phyloP scores from a whole-genome alignment of 1,284 basidiomycete species.

The Boletus mariae region DNA sequence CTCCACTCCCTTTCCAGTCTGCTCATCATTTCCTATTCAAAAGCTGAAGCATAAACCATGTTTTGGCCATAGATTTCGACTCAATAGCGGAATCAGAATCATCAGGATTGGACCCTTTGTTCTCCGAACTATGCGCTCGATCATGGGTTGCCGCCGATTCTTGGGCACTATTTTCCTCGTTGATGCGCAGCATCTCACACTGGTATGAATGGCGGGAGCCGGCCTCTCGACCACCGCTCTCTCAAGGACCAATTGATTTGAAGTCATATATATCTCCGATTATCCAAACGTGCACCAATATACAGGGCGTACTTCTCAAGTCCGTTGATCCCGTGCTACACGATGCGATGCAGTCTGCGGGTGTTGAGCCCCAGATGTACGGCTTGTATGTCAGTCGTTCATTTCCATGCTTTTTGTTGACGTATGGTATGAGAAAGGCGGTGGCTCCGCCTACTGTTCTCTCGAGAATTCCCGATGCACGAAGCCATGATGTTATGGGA shows the following conservation, averaged over 20 bases:
- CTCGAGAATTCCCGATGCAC: constrained; percentile 76
- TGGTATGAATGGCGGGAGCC: constrained; percentile 91
- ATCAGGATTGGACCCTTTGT: constrained; percentile 30
- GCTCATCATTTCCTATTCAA: constrained; percentile 18
- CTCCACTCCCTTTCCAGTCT: constrained; percentile 7
- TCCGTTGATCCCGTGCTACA: constrained; percentile 81
- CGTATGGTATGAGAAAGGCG: constrained; percentile 49
- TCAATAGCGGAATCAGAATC: constrained; percentile 47
- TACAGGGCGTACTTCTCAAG: constrained; percentile 72
- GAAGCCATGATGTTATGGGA: constrained; percentile 88
- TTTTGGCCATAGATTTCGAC: constrained; percentile 60
- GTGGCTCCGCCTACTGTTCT: constrained; percentile 88
- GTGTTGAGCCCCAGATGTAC: constrained; percentile 92
- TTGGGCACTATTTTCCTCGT: constrained; percentile 71
- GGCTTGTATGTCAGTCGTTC: constrained; percentile 61
- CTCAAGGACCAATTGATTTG: constrained; percentile 45
- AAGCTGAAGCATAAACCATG: constrained; percentile 27
- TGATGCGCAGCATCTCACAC: constrained; percentile 73
- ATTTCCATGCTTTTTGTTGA: constrained; percentile 11
- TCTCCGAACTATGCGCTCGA: constrained; percentile 61
- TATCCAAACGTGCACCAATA: constrained; percentile 71
- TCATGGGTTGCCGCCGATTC: constrained; percentile 79
- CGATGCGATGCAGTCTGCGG: constrained; percentile 68
- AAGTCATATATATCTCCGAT: constrained; percentile 78
- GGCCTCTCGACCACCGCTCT: constrained; percentile 37